Conservation (phyloP, 805 yeast species). For the Maudiozyma turicensis region DNA sequence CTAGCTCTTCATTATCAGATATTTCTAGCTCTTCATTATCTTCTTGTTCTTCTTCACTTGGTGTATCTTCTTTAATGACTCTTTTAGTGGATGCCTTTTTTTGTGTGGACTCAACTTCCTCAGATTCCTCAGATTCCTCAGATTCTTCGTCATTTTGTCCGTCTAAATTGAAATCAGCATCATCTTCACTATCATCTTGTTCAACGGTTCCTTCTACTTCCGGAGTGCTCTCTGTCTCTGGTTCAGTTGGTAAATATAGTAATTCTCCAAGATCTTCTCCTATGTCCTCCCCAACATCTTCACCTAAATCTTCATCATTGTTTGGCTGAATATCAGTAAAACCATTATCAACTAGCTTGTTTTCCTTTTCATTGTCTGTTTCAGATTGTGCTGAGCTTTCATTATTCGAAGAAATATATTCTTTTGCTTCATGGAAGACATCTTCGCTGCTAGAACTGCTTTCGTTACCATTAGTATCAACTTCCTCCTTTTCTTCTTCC, state of each 20-base stretch:
- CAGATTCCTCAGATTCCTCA: slow-evolving; percentile 10
- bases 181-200: neutral
- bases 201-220: neutral
- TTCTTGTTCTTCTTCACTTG: slow-evolving; percentile 2
- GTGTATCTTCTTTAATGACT: no score
- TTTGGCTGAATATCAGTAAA: neutral
- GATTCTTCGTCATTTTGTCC: slow-evolving; percentile 12
- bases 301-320: slow-evolving; percentile 1
- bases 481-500: neutral
- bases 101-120: slow-evolving; percentile 3
- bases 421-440: slow-evolving; percentile 17
- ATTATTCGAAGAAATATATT: slow-evolving; percentile 3
- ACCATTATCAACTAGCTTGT: neutral
- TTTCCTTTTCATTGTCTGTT: neutral
- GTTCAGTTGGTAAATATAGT: neutral
- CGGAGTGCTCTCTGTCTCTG: neutral
- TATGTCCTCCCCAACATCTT: slow-evolving; percentile 1
- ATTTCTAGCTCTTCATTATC: slow-evolving; percentile 29
- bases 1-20: slow-evolving; percentile 28
- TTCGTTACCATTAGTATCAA: neutral
- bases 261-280: slow-evolving; percentile 4
- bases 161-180: neutral
- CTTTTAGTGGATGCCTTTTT: no score
- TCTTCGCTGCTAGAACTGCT: slow-evolving; percentile 7
- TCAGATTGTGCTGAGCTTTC: neutral